These are phyloP conservation scores for Taiozyma sp. DNA, from an alignment of 1,139 yeast genomes.

Conservation along the genomic window DNA sequence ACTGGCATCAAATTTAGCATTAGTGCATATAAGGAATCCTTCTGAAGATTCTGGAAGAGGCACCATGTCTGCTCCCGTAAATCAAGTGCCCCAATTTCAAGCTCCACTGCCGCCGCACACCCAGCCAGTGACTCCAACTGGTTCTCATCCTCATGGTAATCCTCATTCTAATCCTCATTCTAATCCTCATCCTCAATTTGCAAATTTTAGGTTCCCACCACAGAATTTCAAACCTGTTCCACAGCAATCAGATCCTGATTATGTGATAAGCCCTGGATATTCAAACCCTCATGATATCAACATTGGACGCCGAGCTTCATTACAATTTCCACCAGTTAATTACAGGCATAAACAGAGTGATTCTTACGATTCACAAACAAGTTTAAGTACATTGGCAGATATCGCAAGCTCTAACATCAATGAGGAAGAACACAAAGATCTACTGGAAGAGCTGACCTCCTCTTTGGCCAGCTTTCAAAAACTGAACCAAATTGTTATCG, in stretches of 20 bases:
- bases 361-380: constrained; percentile 20
- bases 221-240: background rate
- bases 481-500: constrained; percentile 9
- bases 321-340: constrained; percentile 13
- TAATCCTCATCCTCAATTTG: constrained; percentile 1
- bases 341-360: constrained; percentile 12
- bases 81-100: background rate
- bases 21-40: background rate
- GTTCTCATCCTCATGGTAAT: background rate
- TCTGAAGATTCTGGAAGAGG: background rate
- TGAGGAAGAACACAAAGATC: background rate
- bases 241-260: constrained; percentile 1
- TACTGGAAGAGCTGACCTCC: constrained; percentile 10
- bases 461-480: constrained; percentile 7
- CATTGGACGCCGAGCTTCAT: constrained; percentile 3
- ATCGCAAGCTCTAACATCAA: constrained; percentile 12
- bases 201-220: constrained; percentile 8
- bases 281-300: background rate
- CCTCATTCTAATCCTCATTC: no score
- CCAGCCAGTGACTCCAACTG: constrained; percentile 1
- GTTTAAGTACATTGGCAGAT: constrained; percentile 20
- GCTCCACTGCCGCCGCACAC: background rate
- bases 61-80: background rate
- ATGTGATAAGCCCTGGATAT: constrained; percentile 1
- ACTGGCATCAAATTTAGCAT: constrained; percentile 14